A percentile compares a stretch with the other conserved stretches of the same genome.
These are phyloP conservation scores for Monilinia fructicola DNA, from an alignment of 2,329 filamentous ascomycete species.

Conservation along the genomic window DNA sequence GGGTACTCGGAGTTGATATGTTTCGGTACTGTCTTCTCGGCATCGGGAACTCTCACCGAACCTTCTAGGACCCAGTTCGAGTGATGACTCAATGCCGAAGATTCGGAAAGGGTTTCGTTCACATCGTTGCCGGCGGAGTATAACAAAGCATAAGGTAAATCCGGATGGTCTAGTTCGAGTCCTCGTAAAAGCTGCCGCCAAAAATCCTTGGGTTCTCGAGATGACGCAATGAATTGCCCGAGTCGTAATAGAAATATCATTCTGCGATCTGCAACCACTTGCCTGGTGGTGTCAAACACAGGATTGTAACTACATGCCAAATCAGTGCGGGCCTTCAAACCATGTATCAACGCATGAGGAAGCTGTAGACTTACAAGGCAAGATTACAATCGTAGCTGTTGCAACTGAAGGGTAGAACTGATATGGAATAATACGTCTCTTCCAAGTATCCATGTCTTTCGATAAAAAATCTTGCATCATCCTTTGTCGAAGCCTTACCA, in stretches of 20 bases:
- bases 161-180: conserved; percentile 69
- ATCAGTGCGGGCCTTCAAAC: not conserved
- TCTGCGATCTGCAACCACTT: conserved; percentile 71
- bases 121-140: conserved; percentile 71
- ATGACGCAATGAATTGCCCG: conserved; percentile 69
- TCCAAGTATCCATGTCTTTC: conserved; percentile 42
- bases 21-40: conserved; percentile 8
- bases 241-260: conserved; percentile 76
- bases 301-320: conserved; percentile 51
- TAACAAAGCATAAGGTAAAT: conserved; percentile 72
- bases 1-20: conserved; percentile 2
- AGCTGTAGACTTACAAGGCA: conserved; percentile 30
- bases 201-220: conserved; percentile 69
- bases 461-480: conserved; percentile 40
- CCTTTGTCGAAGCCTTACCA: conserved; percentile 32
- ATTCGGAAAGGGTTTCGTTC: conserved; percentile 31
- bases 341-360: not conserved
- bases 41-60: conserved; percentile 24
- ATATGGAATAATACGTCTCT: conserved; percentile 42
- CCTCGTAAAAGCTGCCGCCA: conserved; percentile 68
- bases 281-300: conserved; percentile 74
- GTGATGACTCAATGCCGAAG: conserved; percentile 27
- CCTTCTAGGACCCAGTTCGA: conserved; percentile 33
- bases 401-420: conserved; percentile 31
- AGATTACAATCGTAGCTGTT: conserved; percentile 23